phyloP scores from a whole-genome alignment of 345 rosid species.

The Lumnitzera racemosa region DNA sequence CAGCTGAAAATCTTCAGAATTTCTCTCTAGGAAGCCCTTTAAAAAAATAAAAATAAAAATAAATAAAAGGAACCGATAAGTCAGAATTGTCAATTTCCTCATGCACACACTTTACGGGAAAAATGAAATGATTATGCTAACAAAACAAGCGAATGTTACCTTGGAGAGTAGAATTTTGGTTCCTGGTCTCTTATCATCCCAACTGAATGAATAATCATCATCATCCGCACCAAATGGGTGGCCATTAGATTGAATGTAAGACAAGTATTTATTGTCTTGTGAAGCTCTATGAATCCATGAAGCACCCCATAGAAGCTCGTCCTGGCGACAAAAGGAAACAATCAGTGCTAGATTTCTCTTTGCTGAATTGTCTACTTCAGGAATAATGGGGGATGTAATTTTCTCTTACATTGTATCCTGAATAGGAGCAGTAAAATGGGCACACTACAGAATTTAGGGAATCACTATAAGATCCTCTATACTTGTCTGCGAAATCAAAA shows the following conservation, averaged over 20 bases:
- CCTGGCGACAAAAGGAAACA: conserved; percentile 21
- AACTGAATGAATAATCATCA: conserved; percentile 59
- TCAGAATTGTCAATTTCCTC: no score
- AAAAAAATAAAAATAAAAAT: conserved; percentile 2
- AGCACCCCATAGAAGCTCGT: conserved; percentile 75
- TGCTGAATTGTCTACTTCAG: neutral
- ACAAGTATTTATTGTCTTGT: conserved; percentile 32
- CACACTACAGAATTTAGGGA: conserved; percentile 55
- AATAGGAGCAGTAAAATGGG: conserved; percentile 73
- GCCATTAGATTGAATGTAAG: conserved; percentile 57
- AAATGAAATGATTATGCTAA: no score
- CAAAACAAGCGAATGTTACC: conserved; percentile 16
- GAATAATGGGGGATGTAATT: neutral
- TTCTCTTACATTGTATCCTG: conserved; percentile 45
- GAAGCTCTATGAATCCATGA: conserved; percentile 70
- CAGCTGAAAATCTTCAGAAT: conserved; percentile 30
- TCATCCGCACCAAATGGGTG: conserved; percentile 52
- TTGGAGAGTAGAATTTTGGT: conserved; percentile 62
- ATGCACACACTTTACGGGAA: no score
- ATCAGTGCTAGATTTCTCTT: neutral
- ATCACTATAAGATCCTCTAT: conserved; percentile 63
- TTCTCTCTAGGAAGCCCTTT: conserved; percentile 49
- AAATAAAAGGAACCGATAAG: no score
- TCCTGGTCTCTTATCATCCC: conserved; percentile 74
- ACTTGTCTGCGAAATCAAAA: conserved; percentile 57